Conservation (phyloP, 768 basidiomycete genomes). For the Russula abietina region DNA sequence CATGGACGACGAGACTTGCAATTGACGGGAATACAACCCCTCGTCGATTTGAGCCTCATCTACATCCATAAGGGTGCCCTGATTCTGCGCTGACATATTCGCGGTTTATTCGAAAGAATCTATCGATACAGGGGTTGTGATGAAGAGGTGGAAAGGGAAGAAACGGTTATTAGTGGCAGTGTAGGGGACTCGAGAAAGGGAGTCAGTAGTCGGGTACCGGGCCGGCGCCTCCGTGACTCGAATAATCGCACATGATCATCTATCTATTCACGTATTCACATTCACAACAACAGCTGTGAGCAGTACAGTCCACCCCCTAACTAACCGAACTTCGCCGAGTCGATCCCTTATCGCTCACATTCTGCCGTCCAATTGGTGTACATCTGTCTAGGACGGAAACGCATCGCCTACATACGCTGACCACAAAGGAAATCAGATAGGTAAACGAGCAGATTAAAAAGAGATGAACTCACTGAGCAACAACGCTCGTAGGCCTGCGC, state of each 20-base stretch:
- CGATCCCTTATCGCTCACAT: neutral
- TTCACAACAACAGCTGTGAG: constrained; percentile 2
- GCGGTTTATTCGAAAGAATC: constrained; percentile 5
- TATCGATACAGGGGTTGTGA: constrained; percentile 5
- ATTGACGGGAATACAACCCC: constrained; percentile 87
- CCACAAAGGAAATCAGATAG: neutral
- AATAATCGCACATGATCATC: neutral
- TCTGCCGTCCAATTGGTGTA: no score
- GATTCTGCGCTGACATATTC: constrained; percentile 37
- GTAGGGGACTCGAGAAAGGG: neutral
- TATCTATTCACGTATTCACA: neutral
- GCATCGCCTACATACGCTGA: neutral
- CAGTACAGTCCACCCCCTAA: constrained; percentile 6
- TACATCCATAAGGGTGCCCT: constrained; percentile 64
- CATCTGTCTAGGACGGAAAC: neutral
- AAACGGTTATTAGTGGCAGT: neutral
- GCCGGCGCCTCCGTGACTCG: neutral
- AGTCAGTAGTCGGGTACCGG: neutral
- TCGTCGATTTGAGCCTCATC: constrained; percentile 89
- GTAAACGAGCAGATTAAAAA: neutral
- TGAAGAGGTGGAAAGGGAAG: neutral
- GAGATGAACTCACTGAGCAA: neutral
- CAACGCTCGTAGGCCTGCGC: neutral
- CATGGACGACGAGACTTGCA: constrained; percentile 48
- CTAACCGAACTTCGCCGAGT: neutral